Evolutionary conservation across 768 basidiomycete genomes (phyloP).

Genomic region (Phylloporus sp.): DNA sequence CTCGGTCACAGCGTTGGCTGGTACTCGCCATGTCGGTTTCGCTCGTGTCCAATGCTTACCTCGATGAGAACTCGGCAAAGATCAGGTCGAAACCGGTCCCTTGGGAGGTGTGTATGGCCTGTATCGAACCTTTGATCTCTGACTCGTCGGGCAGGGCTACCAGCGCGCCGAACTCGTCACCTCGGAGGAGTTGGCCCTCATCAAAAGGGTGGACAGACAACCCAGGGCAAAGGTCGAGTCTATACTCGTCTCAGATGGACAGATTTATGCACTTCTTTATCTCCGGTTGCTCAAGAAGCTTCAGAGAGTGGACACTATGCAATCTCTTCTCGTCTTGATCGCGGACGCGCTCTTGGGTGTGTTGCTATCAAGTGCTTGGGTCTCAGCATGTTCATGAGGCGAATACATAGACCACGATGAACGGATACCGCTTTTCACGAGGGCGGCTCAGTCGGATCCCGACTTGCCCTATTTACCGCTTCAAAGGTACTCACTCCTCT

Average conservation of each 20-base stretch:
- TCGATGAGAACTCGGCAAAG: conserved; percentile 85
- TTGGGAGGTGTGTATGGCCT: conserved; percentile 73
- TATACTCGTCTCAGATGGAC: conserved; percentile 76
- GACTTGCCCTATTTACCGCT: conserved; percentile 79
- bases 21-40: conserved; percentile 58
- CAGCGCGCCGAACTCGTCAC: conserved; percentile 91
- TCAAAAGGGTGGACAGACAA: conserved; percentile 89
- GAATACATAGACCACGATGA: conserved; percentile 72
- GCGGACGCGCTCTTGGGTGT: conserved; percentile 82
- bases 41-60: conserved; percentile 75
- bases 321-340: conserved; percentile 80
- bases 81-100: conserved; percentile 88
- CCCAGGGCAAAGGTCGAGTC: conserved; percentile 70
- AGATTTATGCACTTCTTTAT: conserved; percentile 82
- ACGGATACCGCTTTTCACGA: conserved; percentile 72
- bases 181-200: conserved; percentile 76
- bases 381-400: not conserved
- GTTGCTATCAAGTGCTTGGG: conserved; percentile 17
- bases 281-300: conserved; percentile 85
- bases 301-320: conserved; percentile 81
- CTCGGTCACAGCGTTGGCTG: not conserved
- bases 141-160: conserved; percentile 64
- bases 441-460: conserved; percentile 58
- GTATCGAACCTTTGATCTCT: not conserved
- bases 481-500: conserved; percentile 50